Percentiles rank a stretch among this genome's conserved stretches.
Conservation (phyloP, 441 rosid genomes). For the Populus hybrid region DNA sequence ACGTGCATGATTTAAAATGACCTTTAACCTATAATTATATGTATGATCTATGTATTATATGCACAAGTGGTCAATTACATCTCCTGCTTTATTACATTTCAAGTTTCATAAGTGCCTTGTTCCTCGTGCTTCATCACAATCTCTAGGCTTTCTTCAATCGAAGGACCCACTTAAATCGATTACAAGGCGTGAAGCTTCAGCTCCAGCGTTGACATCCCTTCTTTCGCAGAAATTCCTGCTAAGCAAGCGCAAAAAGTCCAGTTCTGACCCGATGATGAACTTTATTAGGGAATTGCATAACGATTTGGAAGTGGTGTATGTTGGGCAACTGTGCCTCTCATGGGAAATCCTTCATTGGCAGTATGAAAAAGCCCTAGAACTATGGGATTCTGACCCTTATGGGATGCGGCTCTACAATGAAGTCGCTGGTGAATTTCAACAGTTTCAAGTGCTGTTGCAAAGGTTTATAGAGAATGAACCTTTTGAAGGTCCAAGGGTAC, state of each 20-base stretch:
- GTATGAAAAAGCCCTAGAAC: conserved; percentile 65
- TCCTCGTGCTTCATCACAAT: conserved; percentile 15
- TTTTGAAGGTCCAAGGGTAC: conserved; percentile 79
- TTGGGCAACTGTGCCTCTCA: conserved; percentile 93
- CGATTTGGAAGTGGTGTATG: conserved; percentile 75
- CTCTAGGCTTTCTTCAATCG: conserved; percentile 65
- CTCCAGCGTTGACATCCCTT: conserved; percentile 39
- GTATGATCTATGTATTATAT: neutral
- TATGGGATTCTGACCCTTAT: conserved; percentile 67
- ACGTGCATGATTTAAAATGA: neutral
- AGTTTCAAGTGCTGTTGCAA: conserved; percentile 78
- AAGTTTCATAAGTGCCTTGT: conserved; percentile 1
- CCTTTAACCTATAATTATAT: conserved; percentile 9
- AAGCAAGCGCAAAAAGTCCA: conserved; percentile 46
- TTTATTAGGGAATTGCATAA: conserved; percentile 57
- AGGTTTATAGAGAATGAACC: conserved; percentile 85
- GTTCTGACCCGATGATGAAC: conserved; percentile 47
- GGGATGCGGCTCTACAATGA: conserved; percentile 54
- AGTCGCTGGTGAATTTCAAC: conserved; percentile 86
- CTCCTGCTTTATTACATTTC: conserved; percentile 11
- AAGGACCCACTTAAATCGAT: conserved; percentile 53
- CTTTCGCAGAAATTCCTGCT: conserved; percentile 42
- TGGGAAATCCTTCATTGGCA: conserved; percentile 99
- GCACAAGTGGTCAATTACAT: conserved; percentile 10
- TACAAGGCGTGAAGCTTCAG: conserved; percentile 33